phyloP scores from a whole-genome alignment of 1,284 basidiomycete genomes.

The Irpex sp. region DNA sequence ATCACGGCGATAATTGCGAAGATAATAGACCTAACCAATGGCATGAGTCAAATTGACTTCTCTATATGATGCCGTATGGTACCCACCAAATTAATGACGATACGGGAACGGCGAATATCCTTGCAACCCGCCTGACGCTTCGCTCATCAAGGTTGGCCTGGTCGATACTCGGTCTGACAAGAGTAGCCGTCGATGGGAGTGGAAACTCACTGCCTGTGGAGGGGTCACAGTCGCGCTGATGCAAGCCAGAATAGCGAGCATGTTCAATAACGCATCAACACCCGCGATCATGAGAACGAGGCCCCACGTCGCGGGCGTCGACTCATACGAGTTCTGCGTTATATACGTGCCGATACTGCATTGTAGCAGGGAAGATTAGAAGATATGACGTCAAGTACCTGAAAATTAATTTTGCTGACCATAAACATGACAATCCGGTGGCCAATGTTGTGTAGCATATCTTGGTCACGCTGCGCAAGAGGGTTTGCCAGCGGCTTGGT shows the following conservation, averaged over 20 bases:
- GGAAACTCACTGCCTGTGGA: neutral
- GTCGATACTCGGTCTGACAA: neutral
- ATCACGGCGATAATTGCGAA: neutral
- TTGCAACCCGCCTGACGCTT: neutral
- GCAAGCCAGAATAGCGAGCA: neutral
- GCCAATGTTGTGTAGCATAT: neutral
- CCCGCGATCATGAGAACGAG: neutral
- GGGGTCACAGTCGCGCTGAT: neutral
- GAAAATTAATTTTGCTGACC: neutral
- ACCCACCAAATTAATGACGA: neutral
- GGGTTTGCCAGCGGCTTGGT: neutral
- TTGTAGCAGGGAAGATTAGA: neutral
- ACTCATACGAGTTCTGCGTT: neutral
- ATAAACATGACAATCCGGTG: neutral
- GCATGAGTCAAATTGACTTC: neutral
- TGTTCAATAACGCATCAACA: constrained; percentile 1
- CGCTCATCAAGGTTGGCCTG: neutral
- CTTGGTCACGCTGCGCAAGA: neutral
- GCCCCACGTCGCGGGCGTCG: neutral
- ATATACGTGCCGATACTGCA: neutral
- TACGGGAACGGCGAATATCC: neutral
- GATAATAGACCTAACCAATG: neutral
- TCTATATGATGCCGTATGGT: neutral
- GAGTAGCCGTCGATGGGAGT: neutral
- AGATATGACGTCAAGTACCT: neutral